Conservation (phyloP, 768 basidiomycete species). For the Mycena metata region DNA sequence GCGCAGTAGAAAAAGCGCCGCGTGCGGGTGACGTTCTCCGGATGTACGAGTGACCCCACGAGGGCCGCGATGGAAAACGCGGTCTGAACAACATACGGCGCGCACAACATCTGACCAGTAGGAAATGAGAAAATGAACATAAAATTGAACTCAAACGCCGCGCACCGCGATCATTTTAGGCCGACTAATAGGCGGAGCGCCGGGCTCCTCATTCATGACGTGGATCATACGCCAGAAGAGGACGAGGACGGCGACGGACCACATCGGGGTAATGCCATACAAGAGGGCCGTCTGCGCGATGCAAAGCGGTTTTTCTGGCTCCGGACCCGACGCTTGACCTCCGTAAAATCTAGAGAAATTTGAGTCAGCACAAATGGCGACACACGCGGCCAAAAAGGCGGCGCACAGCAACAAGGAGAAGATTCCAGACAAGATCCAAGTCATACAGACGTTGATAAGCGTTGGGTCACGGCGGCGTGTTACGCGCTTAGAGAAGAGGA, state of each 20-base stretch:
- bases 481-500: constrained; percentile 54
- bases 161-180: constrained; percentile 45
- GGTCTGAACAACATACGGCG: constrained; percentile 50
- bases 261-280: constrained; percentile 57
- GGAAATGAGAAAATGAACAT: background rate
- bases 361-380: background rate
- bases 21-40: constrained; percentile 44
- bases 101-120: constrained; percentile 48
- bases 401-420: constrained; percentile 60
- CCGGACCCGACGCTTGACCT: constrained; percentile 48
- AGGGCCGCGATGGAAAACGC: constrained; percentile 50
- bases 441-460: constrained; percentile 61
- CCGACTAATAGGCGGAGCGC: constrained; percentile 23
- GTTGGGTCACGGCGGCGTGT: constrained; percentile 53
- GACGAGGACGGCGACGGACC: constrained; percentile 52
- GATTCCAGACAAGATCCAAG: constrained; percentile 62
- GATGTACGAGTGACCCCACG: constrained; percentile 44
- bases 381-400: background rate
- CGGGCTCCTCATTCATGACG: constrained; percentile 35
- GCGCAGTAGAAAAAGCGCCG: constrained; percentile 49
- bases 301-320: constrained; percentile 56
- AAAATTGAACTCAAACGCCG: background rate
- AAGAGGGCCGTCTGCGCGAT: constrained; percentile 59
- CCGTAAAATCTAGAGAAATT: constrained; percentile 54
- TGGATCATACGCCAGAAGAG: constrained; percentile 50